These are phyloP conservation scores for Suhomyces prunicola DNA, from an alignment of 805 yeast species.

Conservation along the genomic window DNA sequence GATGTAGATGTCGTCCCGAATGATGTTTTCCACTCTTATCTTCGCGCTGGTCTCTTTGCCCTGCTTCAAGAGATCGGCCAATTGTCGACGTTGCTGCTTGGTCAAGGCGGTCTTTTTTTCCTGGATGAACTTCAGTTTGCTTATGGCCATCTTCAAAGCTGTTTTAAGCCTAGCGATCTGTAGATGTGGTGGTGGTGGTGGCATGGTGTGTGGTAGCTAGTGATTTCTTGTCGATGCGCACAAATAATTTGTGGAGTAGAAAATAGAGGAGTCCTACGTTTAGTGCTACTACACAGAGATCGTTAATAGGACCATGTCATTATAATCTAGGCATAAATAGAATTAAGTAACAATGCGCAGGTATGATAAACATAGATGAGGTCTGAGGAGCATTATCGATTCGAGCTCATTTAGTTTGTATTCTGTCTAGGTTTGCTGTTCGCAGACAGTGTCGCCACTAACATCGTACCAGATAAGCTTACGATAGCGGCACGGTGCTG, in stretches of 20 bases:
- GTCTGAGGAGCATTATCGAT: too few relatives aligned
- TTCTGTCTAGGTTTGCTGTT: too few relatives aligned
- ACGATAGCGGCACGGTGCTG: background rate
- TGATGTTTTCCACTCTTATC: constrained; percentile 79
- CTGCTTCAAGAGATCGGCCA: constrained; percentile 65
- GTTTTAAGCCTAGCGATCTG: constrained; percentile 38
- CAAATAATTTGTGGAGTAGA: background rate
- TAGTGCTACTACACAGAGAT: too few relatives aligned
- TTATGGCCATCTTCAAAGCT: constrained; percentile 63
- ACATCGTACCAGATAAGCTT: too few relatives aligned
- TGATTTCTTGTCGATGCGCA: background rate
- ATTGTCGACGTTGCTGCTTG: constrained; percentile 65
- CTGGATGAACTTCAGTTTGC: constrained; percentile 66
- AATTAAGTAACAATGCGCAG: too few relatives aligned
- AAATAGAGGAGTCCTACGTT: too few relatives aligned
- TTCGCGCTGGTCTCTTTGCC: constrained; percentile 82
- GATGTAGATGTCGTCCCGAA: constrained; percentile 75
- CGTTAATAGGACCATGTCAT: too few relatives aligned
- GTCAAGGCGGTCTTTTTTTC: constrained; percentile 72
- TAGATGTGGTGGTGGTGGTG: constrained; percentile 10
- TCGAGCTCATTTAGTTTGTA: too few relatives aligned
- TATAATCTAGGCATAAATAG: too few relatives aligned
- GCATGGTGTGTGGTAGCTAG: background rate
- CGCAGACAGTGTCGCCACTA: too few relatives aligned
- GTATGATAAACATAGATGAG: too few relatives aligned